Evolutionary conservation across 257 asterid species (phyloP).

Genomic region (Cinchona pubescens): DNA sequence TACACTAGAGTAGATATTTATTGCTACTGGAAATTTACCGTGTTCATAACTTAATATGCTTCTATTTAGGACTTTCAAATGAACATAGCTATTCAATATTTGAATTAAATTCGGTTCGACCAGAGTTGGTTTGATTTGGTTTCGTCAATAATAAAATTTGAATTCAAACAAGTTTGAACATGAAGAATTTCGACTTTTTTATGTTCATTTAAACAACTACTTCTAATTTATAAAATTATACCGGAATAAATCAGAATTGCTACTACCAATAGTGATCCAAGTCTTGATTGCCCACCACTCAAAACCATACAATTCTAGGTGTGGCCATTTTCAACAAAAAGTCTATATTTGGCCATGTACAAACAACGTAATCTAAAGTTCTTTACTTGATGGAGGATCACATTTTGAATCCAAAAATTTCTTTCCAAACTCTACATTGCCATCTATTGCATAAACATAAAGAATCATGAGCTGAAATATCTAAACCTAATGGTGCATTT

Average conservation of each 20-base stretch:
- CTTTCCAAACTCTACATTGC: background rate
- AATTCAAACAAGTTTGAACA: too few species aligned
- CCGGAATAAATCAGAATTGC: too few species aligned
- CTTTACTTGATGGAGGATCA: background rate
- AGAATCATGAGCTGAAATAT: too few species aligned
- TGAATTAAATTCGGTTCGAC: too few species aligned
- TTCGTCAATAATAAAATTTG: too few species aligned
- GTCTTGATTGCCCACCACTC: too few species aligned
- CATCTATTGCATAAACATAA: background rate
- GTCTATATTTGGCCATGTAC: background rate
- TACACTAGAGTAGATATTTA: background rate
- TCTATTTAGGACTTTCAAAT: background rate
- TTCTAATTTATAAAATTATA: too few species aligned
- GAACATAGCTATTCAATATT: too few species aligned
- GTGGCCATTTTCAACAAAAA: background rate
- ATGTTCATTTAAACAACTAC: too few species aligned
- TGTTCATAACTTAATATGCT: background rate
- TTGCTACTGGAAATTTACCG: background rate
- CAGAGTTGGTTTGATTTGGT: too few species aligned
- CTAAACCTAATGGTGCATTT: background rate
- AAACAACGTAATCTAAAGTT: background rate
- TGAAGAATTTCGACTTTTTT: too few species aligned
- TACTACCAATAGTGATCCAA: too few species aligned
- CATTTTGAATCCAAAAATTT: background rate
- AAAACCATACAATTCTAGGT: background rate